Base-by-base conservation (phyloP, 306 rosid genomes). In the Cicer pinnatifidum region DNA sequence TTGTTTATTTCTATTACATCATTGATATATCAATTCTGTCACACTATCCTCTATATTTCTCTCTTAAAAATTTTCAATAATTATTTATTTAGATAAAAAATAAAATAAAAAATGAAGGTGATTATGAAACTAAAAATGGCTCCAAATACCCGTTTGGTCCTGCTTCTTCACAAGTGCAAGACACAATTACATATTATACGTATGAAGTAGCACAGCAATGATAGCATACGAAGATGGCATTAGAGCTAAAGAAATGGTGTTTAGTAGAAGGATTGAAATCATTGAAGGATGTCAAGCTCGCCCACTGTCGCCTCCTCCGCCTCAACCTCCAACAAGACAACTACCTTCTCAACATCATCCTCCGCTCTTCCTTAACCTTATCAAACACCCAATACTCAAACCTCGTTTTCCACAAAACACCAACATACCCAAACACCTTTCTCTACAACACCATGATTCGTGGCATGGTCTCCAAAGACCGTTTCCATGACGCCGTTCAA, bases 371-470 rank as follows among this genome's bases (percentile, higher is more conserved):
- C 82, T 77, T 91, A 6, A 65, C 46, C 70, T 44, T 72, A n/a
- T 33, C 75, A 1, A 62, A 75, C 65, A 68, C 80, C 16, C 50
- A 58, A 9, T 88, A 88, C 78, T 11, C 87, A 5, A 73, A 64
- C 1, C 83, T 80, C 50, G 40, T 88, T 76, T 90, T 90, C 67
- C 11, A 51, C 35, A 84, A 84, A 19, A 43, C 37, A 52, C 11
- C 70, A 48, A 47, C 69, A 12, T 15, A 77, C 17, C 88, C 89
- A 33, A 86, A 85, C 46, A 75, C 84, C 5, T 86, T 48, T 39
- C 82, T 88, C 2, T 91, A 76, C 82, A 88, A 88, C 77, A 84
- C 97, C n/a, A 62, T 88, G 76, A 82, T 91, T 13, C 94, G 89
- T 0, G 92, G 92, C 45, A 51, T 84, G 53, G 92, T 89, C 8